Percentiles rank a stretch among this genome's conserved stretches.
phyloP scores from a whole-genome alignment of 305 asterid genomes.

The Euphrasia arctica region DNA sequence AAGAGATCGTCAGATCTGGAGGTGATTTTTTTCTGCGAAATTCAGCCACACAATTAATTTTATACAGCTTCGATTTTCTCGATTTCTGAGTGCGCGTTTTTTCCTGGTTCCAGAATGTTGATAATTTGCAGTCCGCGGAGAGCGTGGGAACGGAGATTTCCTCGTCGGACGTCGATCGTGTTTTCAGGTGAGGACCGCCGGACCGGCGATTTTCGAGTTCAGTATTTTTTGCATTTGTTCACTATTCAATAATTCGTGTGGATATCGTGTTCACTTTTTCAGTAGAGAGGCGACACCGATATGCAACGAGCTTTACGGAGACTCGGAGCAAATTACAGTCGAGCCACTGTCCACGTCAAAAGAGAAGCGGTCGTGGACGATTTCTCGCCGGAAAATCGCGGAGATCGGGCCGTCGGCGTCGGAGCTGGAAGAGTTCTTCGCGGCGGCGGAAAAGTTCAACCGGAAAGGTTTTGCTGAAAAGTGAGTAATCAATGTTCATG shows the following conservation, averaged over 20 bases:
- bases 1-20: constrained; percentile 61
- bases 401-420: constrained; percentile 47
- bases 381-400: constrained; percentile 27
- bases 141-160: constrained; percentile 49
- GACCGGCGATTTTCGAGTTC: neutral
- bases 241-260: neutral
- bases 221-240: neutral
- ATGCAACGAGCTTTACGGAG: constrained; percentile 42
- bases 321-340: constrained; percentile 38
- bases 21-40: constrained; percentile 38
- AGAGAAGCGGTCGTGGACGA: constrained; percentile 26
- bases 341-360: constrained; percentile 25
- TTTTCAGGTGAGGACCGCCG: constrained; percentile 42
- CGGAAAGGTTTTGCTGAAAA: constrained; percentile 65
- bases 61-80: neutral
- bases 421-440: constrained; percentile 76
- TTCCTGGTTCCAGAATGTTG: constrained; percentile 36
- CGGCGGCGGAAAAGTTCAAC: constrained; percentile 63
- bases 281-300: constrained; percentile 55
- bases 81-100: neutral
- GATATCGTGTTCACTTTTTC: constrained; percentile 18
- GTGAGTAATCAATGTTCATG: constrained; percentile 42
- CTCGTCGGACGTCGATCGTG: constrained; percentile 31
- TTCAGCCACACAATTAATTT: constrained; percentile 16
- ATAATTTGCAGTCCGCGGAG: constrained; percentile 31